phyloP scores from a whole-genome alignment of 192 early-diverging fungal species.

The Linnemannia hyalina region DNA sequence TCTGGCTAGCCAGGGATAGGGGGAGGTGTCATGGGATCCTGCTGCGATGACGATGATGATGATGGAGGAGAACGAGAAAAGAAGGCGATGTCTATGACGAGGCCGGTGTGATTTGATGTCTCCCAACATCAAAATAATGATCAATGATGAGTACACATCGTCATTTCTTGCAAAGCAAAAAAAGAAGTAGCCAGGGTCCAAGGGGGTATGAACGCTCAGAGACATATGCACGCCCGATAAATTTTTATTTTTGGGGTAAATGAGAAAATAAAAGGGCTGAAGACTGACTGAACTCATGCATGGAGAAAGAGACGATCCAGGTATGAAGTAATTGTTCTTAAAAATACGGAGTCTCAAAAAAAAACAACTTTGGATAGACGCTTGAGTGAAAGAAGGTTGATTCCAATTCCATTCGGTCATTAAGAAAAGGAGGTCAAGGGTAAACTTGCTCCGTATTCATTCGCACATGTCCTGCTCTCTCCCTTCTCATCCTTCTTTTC shows the following conservation, averaged over 20 bases:
- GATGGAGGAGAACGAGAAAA: not conserved
- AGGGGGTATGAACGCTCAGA: not conserved
- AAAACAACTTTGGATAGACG: not conserved
- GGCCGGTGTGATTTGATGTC: not conserved
- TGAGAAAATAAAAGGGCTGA: not conserved
- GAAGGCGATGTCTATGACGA: not conserved
- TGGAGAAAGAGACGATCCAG: not conserved
- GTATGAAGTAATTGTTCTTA: conserved; percentile 3
- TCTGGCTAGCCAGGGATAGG: not conserved
- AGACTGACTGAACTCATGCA: not conserved
- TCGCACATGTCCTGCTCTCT: not conserved
- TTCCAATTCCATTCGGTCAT: not conserved
- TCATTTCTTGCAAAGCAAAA: not conserved
- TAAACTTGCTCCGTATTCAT: not conserved
- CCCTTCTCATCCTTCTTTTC: not conserved
- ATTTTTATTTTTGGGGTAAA: not conserved
- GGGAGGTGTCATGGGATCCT: not conserved
- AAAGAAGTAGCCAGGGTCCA: not conserved
- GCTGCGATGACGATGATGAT: not conserved
- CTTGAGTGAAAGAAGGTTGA: not conserved
- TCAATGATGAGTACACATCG: not conserved
- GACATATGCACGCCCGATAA: not conserved
- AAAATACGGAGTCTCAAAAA: not conserved
- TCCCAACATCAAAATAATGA: not conserved
- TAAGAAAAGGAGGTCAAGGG: not conserved